A percentile compares a stretch with the other conserved stretches of the same genome.
These are phyloP conservation scores for Taxawa tesnikishii DNA, from an alignment of 2,329 filamentous ascomycete species.

Conservation along the genomic window DNA sequence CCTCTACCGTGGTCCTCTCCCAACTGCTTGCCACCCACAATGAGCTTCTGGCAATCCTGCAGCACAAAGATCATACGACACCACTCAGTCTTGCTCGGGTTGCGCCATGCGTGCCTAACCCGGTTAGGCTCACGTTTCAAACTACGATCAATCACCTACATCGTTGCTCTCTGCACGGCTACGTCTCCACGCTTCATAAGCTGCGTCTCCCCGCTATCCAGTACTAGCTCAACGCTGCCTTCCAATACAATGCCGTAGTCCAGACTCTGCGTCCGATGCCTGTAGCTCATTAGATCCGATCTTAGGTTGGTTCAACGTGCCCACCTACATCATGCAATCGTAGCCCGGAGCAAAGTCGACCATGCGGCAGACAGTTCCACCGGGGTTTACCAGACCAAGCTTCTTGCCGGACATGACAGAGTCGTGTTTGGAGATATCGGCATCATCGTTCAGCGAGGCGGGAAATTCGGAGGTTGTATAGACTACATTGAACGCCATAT, in stretches of 20 bases:
- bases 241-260: conserved; percentile 26
- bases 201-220: conserved; percentile 21
- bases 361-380: conserved; percentile 34
- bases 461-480: conserved; percentile 40
- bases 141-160: conserved; percentile 8
- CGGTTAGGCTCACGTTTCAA: not conserved
- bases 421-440: conserved; percentile 36
- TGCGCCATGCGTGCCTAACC: conserved; percentile 17
- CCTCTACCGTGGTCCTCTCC: conserved; percentile 16
- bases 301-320: too few relatives aligned
- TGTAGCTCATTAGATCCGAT: conserved; percentile 7
- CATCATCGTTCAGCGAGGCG: conserved; percentile 31
- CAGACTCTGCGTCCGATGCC: conserved; percentile 23
- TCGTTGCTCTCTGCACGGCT: conserved; percentile 26
- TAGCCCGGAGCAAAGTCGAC: conserved; percentile 23
- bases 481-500: conserved; percentile 36
- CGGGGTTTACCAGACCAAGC: conserved; percentile 38
- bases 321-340: conserved; percentile 16
- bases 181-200: conserved; percentile 22
- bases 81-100: conserved; percentile 17
- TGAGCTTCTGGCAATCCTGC: conserved; percentile 17
- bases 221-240: conserved; percentile 18
- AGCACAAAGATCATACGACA: conserved; percentile 19
- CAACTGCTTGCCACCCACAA: conserved; percentile 13
- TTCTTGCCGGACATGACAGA: conserved; percentile 26